A percentile compares a stretch with the other conserved stretches of the same genome.
Evolutionary conservation across 1,139 yeast genomes (phyloP).

Genomic region (Geotrichum histeridarum): DNA sequence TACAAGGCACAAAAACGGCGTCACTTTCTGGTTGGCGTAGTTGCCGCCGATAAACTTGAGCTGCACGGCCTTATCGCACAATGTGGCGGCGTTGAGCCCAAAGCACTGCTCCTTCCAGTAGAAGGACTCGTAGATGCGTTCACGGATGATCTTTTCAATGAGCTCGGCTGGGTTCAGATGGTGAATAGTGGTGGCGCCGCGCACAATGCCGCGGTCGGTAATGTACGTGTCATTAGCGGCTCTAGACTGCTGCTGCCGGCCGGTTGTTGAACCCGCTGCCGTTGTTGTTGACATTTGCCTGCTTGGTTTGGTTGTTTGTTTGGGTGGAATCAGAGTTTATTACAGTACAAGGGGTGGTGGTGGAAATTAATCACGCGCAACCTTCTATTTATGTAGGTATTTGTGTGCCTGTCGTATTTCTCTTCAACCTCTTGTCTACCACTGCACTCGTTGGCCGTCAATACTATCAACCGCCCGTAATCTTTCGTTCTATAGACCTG

Average conservation of each 20-base stretch:
- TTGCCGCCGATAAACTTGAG: conserved; percentile 46
- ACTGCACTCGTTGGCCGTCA: too few species aligned
- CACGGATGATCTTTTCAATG: conserved; percentile 64
- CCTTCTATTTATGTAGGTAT: too few species aligned
- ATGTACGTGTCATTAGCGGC: conserved; percentile 11
- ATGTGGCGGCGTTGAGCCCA: conserved; percentile 51
- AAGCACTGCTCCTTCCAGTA: conserved; percentile 65
- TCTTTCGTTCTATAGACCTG: too few species aligned
- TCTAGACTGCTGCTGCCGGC: background rate
- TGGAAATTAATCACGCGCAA: too few species aligned
- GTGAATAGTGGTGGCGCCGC: conserved; percentile 35
- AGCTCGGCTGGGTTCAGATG: conserved; percentile 50
- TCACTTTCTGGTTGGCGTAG: conserved; percentile 49
- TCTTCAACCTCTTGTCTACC: too few species aligned
- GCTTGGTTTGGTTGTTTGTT: too few species aligned
- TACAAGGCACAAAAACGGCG: conserved; percentile 60
- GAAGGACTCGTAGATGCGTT: conserved; percentile 59
- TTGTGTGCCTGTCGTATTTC: too few species aligned
- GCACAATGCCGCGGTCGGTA: conserved; percentile 34
- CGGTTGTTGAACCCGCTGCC: too few species aligned
- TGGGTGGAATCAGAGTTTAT: too few species aligned
- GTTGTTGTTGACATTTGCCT: too few species aligned
- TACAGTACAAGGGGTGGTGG: too few species aligned
- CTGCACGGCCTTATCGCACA: conserved; percentile 45
- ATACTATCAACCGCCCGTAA: too few species aligned